Evolutionary conservation across 1,139 yeast species (phyloP), one percentile per base, ranked within the genome.

Genomic region (Starmera stellimalicola): DNA sequence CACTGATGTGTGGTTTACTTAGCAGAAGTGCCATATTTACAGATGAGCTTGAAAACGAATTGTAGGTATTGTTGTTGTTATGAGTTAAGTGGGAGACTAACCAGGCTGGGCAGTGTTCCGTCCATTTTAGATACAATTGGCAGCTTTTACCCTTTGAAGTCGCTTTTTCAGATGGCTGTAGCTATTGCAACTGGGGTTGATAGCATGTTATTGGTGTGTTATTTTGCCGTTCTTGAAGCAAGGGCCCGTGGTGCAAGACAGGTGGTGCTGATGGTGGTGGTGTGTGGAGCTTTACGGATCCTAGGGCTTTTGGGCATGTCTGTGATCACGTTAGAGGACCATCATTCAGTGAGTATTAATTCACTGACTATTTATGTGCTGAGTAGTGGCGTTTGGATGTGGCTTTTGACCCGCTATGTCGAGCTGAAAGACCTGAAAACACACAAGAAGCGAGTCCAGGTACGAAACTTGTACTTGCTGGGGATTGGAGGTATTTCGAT

Each of bases 141-240:
- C 2, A 38, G 38, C 4, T 36, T 31, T 14, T 38, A 41, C 26
- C 47, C 47, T 10, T 37, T 32, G 11, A 41, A 34, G 17, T 35
- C 44, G 5, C 25, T 43, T 6, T 43, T 36, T 19, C 41, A 43
- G 23, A 36, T 43, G 3, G 22, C 22, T 2, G 35, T 40, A 6
- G 45, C 42, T 0, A 18, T 43, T 2, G 24, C 34, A 5, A 36
- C 44, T 3, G 37, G 33, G n/a, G 27, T 41, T n/a, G 34, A 34
- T 2, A 5, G 33, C 2, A 4, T 34, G 7, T 32, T 35, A 14
- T 18, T 29, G 5, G 12, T 11, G 6, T 15, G 32, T 2, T 20
- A 34, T 16, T 18, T 16, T 15, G 9, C 10, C 1, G 10, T 17
- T 2, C 18, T 43, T 16, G 17, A 10, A 4, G 2, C 25, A 7